Base-by-base conservation (phyloP, 805 yeast species). In the Yamadazyma akitaensis region DNA sequence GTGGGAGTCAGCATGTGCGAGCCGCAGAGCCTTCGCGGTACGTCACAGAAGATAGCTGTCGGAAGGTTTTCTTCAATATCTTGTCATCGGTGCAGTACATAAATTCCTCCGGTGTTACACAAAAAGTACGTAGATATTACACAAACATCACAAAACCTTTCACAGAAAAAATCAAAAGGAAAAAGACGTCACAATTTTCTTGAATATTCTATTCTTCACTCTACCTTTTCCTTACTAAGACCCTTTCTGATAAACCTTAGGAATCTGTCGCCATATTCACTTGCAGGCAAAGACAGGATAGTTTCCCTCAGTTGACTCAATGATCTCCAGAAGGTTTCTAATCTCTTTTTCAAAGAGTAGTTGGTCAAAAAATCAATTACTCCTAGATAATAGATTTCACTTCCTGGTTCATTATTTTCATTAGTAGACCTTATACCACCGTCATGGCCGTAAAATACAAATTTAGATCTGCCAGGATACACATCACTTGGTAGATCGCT, bases 361-460 rank as follows among this genome's bases (percentile, higher is more conserved):
- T 81, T 80, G 0, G 99, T 94, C 54, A 94, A 72, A 65, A 96
- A 92, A 61, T 94, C 99, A 53, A 94, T 94, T 33, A 94, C 84
- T 8, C 99, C 99, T 56, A 94, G 69, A 59, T 91, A 94, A 66
- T 94, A 94, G 7, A 92, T 79, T 45, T 84, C 79, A 26, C 80
- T 73, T 31, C 79, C 59, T 19, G 88, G 87, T 40, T 79, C 75
- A 59, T 85, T 75, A 28, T 76, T 56, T 44, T 72, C 82, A 58
- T 84, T 79, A 1, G 96, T 82, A 3, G 92, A 84, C 41, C 84
- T 72, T 35, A 86, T 80, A 2, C 97, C 98, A 14, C 96, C 96
- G 62, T 86, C 90, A 57, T 82, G 88, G 11, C 81, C 76, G 65
- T 88, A 87, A 55, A 88, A 88, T 33, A 74, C 70, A 49, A 77